Base-by-base conservation (phyloP, 768 basidiomycete species). In the Roridomyces roridus region DNA sequence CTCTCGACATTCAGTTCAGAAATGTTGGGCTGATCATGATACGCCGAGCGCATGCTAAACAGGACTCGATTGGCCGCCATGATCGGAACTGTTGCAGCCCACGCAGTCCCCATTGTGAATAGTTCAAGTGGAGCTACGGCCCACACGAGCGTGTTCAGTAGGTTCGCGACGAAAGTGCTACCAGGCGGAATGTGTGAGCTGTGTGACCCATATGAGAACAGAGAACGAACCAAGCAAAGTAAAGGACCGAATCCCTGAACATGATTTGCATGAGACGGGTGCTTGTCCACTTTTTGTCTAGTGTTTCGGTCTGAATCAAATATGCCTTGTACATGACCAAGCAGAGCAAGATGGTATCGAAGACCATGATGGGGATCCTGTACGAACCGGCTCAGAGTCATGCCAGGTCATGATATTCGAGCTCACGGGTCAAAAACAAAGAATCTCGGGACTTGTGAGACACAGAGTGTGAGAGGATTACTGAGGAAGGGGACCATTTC, bases 221-320 rank as follows among this genome's bases (percentile, higher is more conserved):
- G 24, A 15, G 3, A 9, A 49, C 53, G n/a, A 5, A 56, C 55
- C 55, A 56, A n/a, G 40, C 29, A 34, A 56, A 56, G 18, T 56
- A 56, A 5, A 56, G 24, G 25, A 56, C 55, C 4, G 55, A 56
- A 25, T 56, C 55, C 1, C 55, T 39, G 41, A 56, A 56, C 46
- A 56, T 56, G 23, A 56, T 43, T 2, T 31, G 46, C 14, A 49
- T 14, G 5, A 56, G 46, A 2, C 47, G 46, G 9, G 46, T 10
- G 6, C 55, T 25, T 8, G 31, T 56, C 55, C 55, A 42, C 4
- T n/a, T 7, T 1, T 17, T 55, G 8, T 18, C 6, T 2, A 26
- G 9, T 28, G 48, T 47, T 24, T 43, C 31, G 20, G 12, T 39
- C 24, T 56, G 55, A 8, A 44, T 49, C 3, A 49, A 14, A 23